Evolutionary conservation across 202 grass and related monocot genomes (phyloP), one percentile per base, ranked within the genome.

Genomic region (Miscanthus sacchariflorus): DNA sequence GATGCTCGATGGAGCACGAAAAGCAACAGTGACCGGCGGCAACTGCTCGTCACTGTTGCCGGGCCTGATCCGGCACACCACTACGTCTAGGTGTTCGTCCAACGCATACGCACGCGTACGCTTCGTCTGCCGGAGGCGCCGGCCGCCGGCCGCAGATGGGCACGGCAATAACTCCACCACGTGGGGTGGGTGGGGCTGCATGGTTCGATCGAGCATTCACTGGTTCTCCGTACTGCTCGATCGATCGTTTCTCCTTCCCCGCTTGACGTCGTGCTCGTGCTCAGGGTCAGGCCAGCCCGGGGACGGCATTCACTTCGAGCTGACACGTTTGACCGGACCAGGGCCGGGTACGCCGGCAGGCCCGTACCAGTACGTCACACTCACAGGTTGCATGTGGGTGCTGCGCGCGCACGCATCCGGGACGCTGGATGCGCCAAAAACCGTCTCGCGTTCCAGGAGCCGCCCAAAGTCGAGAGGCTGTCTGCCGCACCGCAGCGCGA

Each of bases 271-370:
- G 33, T 35, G 33, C 33, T 35, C 18, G 35, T 15, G 35, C 21
- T 6, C 30, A n/a, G 27, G 46, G 18, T 2, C 76, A 12, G 35
- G 9, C 30, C 18, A 12, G 13, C 6, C 24, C 12, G 61, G 83
- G 8, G 33, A 67, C 72, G 42, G 72, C 90, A 91, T 88, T 91
- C 82, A 88, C 72, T 85, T 35, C 71, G 64, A 45, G 50, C 86
- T 82, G 90, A 85, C 82, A 35, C 52, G 35, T 78, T 91, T 91
- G 86, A 88, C 90, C 43, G 73, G 21, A 74, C 44, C 66, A 36
- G 61, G 14, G 21, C 9, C 80, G 3, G 72, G 72, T 0, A 27
- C 59, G 23, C 52, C 6, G 54, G 17, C 44, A 50, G 44, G 6
- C 14, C 44, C 44, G 73, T 33, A 52, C 25, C 9, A n/a, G 4